Evolutionary conservation across 2,329 filamentous ascomycete genomes (phyloP), one percentile per base, ranked within the genome.

Genomic region (Aspergillus spinulosporus): DNA sequence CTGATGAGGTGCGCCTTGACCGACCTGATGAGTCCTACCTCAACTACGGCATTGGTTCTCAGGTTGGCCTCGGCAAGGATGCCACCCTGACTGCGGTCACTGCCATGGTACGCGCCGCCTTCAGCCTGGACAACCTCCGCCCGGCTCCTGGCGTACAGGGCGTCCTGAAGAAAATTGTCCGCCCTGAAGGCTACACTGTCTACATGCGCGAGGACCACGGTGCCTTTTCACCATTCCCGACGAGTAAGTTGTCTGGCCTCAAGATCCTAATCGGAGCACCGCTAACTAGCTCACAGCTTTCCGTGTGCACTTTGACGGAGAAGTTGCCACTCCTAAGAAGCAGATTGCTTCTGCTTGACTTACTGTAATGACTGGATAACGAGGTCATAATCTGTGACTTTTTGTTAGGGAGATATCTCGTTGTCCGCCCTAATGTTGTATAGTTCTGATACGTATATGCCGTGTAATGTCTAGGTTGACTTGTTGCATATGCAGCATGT

Each of bases 151-250:
- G 88, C 0, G 74, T 81, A 0, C 84, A 88, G 72, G 88, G 88
- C 0, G 74, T 84, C 66, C 69, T 91, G 61, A 89, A 89, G 78
- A 87, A 84, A 75, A 78, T 90, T 1, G 72, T 77, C 0, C 77
- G 78, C 6, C 75, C 78, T 0, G 83, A 80, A 0, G 84, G 83
- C 0, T 81, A 80, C 68, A 82, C 77, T 7, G 74, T 83, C 5
- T 90, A 89, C 68, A 76, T 90, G 78, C 81, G 82, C 37, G 83
- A 88, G 71, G 85, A 90, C 65, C 85, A 86, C 76, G 82, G 84
- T 12, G 75, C 74, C 21, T 80, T 79, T 62, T 82, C 77, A 59
- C 76, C 80, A 15, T 84, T 80, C 68, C 78, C 79, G 14, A 75
- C 69, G 53, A 74, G 72, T 75, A 66, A 71, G 72, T 43, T 8